Base-by-base conservation (phyloP, 1,139 yeast species). In the Taiozyma onychis region DNA sequence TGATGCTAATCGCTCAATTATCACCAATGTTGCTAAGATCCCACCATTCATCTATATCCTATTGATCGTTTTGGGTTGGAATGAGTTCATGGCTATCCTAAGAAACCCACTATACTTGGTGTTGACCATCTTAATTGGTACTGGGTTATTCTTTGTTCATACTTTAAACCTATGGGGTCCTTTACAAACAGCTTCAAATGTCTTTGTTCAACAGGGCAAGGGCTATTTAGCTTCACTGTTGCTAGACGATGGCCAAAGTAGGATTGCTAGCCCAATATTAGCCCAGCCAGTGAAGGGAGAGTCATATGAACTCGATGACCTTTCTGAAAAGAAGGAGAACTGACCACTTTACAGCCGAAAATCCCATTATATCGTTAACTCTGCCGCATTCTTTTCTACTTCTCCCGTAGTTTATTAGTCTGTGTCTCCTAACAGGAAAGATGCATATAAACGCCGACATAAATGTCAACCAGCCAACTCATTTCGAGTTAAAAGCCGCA, bases 81-180 rank as follows among this genome's bases (percentile, higher is more conserved):
- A 91, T 67, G 98, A 95, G 73, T 86, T 93, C 60, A 80, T 90
- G 86, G 86, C 95, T 9, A 81, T 93, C 24, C 64, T 93, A 47
- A 78, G 95, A 55, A 91, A 88, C 66, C 99, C 99, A 30, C 63
- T 87, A 26, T 76, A 85, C 59, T 83, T 90, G 61, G 72, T 89
- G 21, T 61, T 80, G 9, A 56, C 80, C 11, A 62, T 90, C 47
- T 57, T 87, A 2, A 42, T 75, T 1, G 80, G 78, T 1, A 89
- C 86, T 0, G 85, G 80, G 2, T 66, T 78, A 2, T 89, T 85
- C 63, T 76, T 85, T 48, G 77, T 90, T 57, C 86, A 88, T 64
- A 77, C 78, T 48, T 74, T 85, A 66, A 85, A 85, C 58, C 70
- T 91, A 66, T 78, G 91, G 71, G 85, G 85, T 8, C 97, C 97